Percentiles rank a stretch among this genome's conserved stretches.
Evolutionary conservation across 2,329 filamentous ascomycete species (phyloP).

Genomic region (Aaosphaeria pasadenensis): DNA sequence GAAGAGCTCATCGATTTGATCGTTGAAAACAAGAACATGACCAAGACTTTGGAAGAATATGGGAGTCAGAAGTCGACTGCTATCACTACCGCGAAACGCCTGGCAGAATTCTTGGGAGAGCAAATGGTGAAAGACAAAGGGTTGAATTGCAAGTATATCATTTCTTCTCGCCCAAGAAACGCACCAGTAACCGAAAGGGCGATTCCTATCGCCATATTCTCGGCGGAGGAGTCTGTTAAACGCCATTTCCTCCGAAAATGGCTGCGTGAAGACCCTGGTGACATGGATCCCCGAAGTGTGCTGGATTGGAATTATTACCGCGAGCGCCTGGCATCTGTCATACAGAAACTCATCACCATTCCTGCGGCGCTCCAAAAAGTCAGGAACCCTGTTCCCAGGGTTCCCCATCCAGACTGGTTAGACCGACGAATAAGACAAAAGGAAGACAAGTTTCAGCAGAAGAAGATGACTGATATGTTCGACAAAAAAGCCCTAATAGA

Average conservation of each 20-base stretch:
- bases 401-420: slow-evolving; percentile 94
- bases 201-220: slow-evolving; percentile 95
- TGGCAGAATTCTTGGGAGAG: slow-evolving; percentile 94
- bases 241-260: slow-evolving; percentile 89
- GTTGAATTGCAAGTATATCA: slow-evolving; percentile 99
- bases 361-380: slow-evolving; percentile 94
- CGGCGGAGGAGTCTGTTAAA: slow-evolving; percentile 84
- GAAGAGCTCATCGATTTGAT: slow-evolving; percentile 99
- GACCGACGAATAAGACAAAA: slow-evolving; percentile 90
- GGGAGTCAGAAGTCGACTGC: slow-evolving; percentile 94
- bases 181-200: slow-evolving; percentile 93
- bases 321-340: slow-evolving; percentile 91
- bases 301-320: slow-evolving; percentile 98
- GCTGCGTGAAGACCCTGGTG: slow-evolving; percentile 86
- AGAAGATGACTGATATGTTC: slow-evolving; percentile 96
- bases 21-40: slow-evolving; percentile 98
- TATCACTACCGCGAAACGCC: slow-evolving; percentile 93
- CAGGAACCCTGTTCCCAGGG: slow-evolving; percentile 87
- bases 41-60: slow-evolving; percentile 95
- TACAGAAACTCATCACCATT: slow-evolving; percentile 98
- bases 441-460: slow-evolving; percentile 97
- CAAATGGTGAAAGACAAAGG: slow-evolving; percentile 99
- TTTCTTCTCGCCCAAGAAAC: slow-evolving; percentile 80
- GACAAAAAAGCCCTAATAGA: slow-evolving; percentile 69
- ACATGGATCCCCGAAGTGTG: slow-evolving; percentile 85